Evolutionary conservation across 129 eudicot genomes (phyloP).

Genomic region (Chrysanthemum makinoi): DNA sequence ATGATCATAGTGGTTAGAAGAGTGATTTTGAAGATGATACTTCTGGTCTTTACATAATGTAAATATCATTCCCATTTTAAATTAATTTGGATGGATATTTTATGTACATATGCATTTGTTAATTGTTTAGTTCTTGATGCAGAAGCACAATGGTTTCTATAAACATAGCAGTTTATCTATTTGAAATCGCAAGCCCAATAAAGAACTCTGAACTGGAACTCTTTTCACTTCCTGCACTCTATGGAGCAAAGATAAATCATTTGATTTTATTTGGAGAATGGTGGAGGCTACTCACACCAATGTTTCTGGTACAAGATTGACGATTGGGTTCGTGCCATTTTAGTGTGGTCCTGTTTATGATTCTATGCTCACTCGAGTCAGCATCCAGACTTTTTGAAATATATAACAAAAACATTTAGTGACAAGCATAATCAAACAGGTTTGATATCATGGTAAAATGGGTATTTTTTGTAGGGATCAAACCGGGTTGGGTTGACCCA

Average conservation of each 20-base stretch:
- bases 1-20: conserved; percentile 26
- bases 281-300: conserved; percentile 96
- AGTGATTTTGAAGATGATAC: conserved; percentile 40
- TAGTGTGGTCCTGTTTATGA: conserved; percentile 19
- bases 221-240: conserved; percentile 74
- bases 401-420: not conserved
- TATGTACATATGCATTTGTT: not conserved
- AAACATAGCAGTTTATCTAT: conserved; percentile 75
- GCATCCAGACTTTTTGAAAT: not conserved
- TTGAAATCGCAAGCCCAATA: conserved; percentile 80
- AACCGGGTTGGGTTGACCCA: not conserved
- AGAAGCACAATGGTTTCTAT: conserved; percentile 70
- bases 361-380: not conserved
- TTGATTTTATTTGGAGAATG: conserved; percentile 80
- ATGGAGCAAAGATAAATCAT: conserved; percentile 90
- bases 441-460: not conserved
- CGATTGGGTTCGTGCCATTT: conserved; percentile 70
- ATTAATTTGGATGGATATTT: conserved; percentile 2
- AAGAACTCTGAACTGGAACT: conserved; percentile 57
- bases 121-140: conserved; percentile 33
- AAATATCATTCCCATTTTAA: conserved; percentile 23
- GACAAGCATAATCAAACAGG: not conserved
- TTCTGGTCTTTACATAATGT: conserved; percentile 69
- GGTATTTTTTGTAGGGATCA: not conserved
- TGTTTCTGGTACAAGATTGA: conserved; percentile 99